Conservation (phyloP, 75 land plant genomes). For the Isoetes taiwanensis region DNA sequence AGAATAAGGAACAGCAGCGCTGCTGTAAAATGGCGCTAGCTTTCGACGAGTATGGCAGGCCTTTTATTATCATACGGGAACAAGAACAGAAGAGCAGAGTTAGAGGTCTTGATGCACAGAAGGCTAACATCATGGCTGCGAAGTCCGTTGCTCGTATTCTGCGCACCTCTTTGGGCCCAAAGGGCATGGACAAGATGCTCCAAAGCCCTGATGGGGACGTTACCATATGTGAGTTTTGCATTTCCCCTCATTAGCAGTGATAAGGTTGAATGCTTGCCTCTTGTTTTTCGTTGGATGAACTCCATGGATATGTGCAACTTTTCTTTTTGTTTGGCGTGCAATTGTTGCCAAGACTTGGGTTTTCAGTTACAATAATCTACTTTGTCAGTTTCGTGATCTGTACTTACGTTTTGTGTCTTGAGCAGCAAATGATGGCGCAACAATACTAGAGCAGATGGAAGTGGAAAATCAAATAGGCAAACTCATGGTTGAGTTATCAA, state of each 20-base stretch:
- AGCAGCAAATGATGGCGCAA: slow-evolving; percentile 99
- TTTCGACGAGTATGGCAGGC: slow-evolving; percentile 89
- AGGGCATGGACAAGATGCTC: slow-evolving; percentile 99
- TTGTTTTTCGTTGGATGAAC: background rate
- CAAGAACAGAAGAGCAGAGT: slow-evolving; percentile 78
- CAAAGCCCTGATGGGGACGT: slow-evolving; percentile 94
- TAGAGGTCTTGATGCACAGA: slow-evolving; percentile 93
- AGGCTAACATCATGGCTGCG: slow-evolving; percentile 83
- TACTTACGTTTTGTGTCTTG: background rate
- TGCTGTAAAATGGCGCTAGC: slow-evolving; percentile 99
- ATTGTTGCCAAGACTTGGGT: background rate
- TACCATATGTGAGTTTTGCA: slow-evolving; percentile 60
- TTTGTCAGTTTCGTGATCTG: too few relatives aligned
- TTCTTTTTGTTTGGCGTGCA: background rate
- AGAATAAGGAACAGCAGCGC: too few relatives aligned
- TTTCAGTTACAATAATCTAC: background rate
- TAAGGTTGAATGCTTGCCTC: background rate
- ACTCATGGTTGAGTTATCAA: slow-evolving; percentile 92
- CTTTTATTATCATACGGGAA: slow-evolving; percentile 79
- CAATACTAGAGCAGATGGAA: slow-evolving; percentile 98
- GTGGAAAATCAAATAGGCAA: slow-evolving; percentile 97
- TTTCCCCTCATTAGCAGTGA: background rate
- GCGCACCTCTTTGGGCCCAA: slow-evolving; percentile 91
- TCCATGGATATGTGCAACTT: background rate
- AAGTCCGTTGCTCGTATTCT: slow-evolving; percentile 88